Evolutionary conservation across 768 basidiomycete species (phyloP), one percentile per base, ranked within the genome.

Genomic region (Podaxis sp.): DNA sequence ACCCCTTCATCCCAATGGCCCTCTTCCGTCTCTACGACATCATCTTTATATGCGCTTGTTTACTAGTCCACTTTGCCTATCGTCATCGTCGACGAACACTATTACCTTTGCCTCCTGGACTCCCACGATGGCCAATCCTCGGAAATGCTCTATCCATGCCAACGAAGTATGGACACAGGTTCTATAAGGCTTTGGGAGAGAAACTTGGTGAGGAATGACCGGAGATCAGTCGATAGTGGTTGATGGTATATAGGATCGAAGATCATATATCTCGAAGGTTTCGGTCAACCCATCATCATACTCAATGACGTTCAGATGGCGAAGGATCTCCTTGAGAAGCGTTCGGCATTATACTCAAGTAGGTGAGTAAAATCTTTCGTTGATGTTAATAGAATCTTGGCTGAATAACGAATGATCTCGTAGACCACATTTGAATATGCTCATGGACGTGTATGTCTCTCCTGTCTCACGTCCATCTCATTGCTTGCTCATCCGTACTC

Each of bases 331-430:
- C 61, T 75, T n/a, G 72, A 71, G 48, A 71, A 69, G 58, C 66
- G 69, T 20, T 69, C 72, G 13, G 67, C 70, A 4, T 70, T 71
- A 1, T 73, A 75, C 54, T 75, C 73, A 3, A 71, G 73, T 53
- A 44, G 66, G 30, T 50, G 36, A 52, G 62, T 33, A 37, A 41
- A 8, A 20, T 12, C 24, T 2, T 54, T 0, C 40, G 44, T 7
- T 13, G 49, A 58, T 46, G n/a, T 17, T 44, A 55, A 12, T 15
- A 2, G 13, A 20, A 11, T n/a, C 10, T 8, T n/a, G 6, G 48
- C 12, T 50, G 24, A 26, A 7, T 5, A 22, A 4, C 13, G 22
- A 36, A 53, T 1, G 8, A 26, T 30, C 8, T 8, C 3, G 13
- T 5, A 60, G 61, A 17, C 61, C 61, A 3, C 44, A 50, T 22